Evolutionary conservation across 2,329 filamentous ascomycete genomes (phyloP).

Genomic region (Cladophialophora chaetospira): DNA sequence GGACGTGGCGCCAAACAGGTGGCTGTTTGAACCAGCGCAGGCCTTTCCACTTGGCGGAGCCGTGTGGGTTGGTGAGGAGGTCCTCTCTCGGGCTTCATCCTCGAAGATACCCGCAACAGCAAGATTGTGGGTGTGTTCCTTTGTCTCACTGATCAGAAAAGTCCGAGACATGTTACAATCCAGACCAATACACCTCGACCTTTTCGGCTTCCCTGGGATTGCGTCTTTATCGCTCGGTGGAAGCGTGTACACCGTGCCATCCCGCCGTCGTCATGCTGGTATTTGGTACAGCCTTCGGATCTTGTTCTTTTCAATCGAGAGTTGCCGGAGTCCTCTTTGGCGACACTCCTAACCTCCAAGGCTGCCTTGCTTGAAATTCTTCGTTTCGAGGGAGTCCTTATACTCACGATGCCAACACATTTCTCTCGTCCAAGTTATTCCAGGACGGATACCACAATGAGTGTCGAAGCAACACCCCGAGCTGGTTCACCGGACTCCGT

Average conservation of each 20-base stretch:
- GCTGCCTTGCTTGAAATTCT: not conserved
- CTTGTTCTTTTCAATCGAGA: not conserved
- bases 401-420: constrained; percentile 9
- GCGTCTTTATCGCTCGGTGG: not conserved
- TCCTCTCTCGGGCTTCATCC: too few relatives aligned
- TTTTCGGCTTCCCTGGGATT: not conserved
- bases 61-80: not conserved
- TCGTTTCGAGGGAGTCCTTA: not conserved
- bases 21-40: not conserved
- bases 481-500: constrained; percentile 15
- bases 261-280: not conserved
- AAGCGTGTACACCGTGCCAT: not conserved
- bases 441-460: constrained; percentile 11
- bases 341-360: not conserved
- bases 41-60: not conserved
- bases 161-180: constrained; percentile 2
- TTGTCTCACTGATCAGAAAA: not conserved
- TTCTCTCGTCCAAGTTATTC: constrained; percentile 14
- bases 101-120: too few relatives aligned
- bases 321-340: not conserved
- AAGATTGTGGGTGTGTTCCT: not conserved
- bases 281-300: not conserved
- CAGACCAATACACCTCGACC: not conserved
- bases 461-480: constrained; percentile 9
- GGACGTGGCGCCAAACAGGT: not conserved